These are phyloP conservation scores for Lachancea nothofagi DNA, from an alignment of 805 yeast genomes.

Conservation along the genomic window DNA sequence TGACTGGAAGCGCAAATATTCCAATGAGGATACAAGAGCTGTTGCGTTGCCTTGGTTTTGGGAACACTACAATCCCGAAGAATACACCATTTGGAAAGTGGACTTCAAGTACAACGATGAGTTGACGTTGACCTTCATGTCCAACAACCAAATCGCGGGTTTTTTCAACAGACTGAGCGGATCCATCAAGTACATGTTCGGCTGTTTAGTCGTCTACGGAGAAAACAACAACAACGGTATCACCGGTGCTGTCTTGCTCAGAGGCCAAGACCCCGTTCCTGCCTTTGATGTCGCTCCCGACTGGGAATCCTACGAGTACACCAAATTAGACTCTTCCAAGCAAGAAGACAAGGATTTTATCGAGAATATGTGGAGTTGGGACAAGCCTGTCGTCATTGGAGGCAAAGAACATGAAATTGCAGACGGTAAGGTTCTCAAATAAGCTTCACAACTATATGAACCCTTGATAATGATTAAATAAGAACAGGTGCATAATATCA, in stretches of 20 bases:
- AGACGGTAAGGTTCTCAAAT: constrained; percentile 97
- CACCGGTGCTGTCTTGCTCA: constrained; percentile 87
- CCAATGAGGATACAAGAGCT: constrained; percentile 95
- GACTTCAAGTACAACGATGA: constrained; percentile 98
- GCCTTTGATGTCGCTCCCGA: constrained; percentile 99
- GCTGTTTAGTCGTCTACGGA: constrained; percentile 91
- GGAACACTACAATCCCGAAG: constrained; percentile 86
- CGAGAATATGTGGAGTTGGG: constrained; percentile 97
- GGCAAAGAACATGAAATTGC: constrained; percentile 84
- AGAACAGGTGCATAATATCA: too few species aligned
- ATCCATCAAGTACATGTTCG: constrained; percentile 91
- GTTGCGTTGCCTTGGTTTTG: constrained; percentile 97
- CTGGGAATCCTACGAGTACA: constrained; percentile 89
- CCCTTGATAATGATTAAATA: too few species aligned
- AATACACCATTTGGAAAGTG: constrained; percentile 93
- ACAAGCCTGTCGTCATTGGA: constrained; percentile 75
- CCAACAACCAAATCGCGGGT: constrained; percentile 96
- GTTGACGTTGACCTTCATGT: constrained; percentile 94
- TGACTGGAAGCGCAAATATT: constrained; percentile 94
- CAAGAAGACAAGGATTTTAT: constrained; percentile 74
- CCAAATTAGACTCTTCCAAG: constrained; percentile 73
- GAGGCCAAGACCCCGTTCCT: constrained; percentile 88
- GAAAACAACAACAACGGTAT: constrained; percentile 98
- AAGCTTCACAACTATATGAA: constrained; percentile 21
- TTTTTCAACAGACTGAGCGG: constrained; percentile 92